Evolutionary conservation across 345 rosid species (phyloP).

Genomic region (Citrus australasica): DNA sequence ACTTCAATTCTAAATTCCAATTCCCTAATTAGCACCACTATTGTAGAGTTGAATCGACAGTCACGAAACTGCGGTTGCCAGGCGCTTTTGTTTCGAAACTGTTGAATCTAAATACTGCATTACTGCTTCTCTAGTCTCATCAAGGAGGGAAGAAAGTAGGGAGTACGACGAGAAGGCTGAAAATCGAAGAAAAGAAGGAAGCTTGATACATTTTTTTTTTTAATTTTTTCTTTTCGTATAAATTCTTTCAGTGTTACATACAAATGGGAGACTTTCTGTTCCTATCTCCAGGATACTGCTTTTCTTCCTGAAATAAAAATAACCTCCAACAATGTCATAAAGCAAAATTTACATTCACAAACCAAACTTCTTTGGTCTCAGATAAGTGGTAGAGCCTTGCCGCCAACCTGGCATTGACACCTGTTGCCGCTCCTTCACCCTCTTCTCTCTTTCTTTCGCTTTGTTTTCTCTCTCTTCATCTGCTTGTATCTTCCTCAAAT

Average conservation of each 20-base stretch:
- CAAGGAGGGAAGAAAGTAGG: too few species aligned
- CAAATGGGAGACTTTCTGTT: neutral
- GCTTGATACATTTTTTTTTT: too few species aligned
- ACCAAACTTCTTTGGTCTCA: conserved; percentile 82
- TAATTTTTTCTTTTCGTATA: neutral
- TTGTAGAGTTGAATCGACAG: neutral
- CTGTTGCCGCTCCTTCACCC: conserved; percentile 71
- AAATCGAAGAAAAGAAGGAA: too few species aligned
- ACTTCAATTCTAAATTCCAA: too few species aligned
- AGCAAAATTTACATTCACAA: conserved; percentile 25
- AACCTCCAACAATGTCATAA: neutral
- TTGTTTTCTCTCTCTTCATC: conserved; percentile 50
- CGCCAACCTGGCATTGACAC: conserved; percentile 67
- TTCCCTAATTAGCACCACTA: too few species aligned
- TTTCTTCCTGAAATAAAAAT: neutral
- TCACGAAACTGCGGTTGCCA: too few species aligned
- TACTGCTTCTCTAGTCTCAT: neutral
- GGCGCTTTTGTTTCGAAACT: too few species aligned
- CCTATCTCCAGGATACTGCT: neutral
- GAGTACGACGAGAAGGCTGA: too few species aligned
- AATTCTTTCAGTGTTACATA: neutral
- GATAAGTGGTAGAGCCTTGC: conserved; percentile 59
- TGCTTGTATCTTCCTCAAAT: conserved; percentile 70
- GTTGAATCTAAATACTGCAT: neutral
- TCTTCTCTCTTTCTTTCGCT: conserved; percentile 54